Evolutionary conservation across 2,329 filamentous ascomycete species (phyloP).

Genomic region (Aspergillus amoenus): DNA sequence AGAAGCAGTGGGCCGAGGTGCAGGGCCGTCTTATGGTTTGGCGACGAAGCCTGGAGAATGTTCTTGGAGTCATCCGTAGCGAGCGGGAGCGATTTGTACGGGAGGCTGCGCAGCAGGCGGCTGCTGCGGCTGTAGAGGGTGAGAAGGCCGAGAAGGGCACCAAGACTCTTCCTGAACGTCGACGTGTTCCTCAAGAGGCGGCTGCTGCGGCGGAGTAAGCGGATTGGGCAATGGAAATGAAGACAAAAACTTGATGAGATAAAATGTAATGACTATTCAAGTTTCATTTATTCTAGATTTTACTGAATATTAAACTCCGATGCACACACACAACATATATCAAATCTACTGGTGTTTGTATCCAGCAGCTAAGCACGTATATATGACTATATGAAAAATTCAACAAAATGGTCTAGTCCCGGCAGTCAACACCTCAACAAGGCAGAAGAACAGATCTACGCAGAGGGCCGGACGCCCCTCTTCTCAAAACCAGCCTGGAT

Average conservation of each 20-base stretch:
- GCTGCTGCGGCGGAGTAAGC: constrained; percentile 7
- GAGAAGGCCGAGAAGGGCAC: constrained; percentile 33
- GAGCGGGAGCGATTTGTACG: constrained; percentile 78
- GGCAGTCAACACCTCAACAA: neutral
- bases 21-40: constrained; percentile 87
- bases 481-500: constrained; percentile 51
- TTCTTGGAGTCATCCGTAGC: constrained; percentile 73
- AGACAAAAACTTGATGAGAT: constrained; percentile 3
- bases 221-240: neutral
- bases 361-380: neutral
- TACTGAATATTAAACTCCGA: neutral
- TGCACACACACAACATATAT: neutral
- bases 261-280: constrained; percentile 12
- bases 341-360: neutral
- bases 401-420: neutral
- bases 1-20: constrained; percentile 97
- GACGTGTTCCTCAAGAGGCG: constrained; percentile 36
- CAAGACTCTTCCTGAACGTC: constrained; percentile 31
- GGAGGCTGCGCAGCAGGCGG: constrained; percentile 48
- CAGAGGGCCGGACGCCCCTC: constrained; percentile 36
- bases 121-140: constrained; percentile 42
- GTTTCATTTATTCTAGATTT: constrained; percentile 4
- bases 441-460: neutral
- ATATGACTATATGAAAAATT: neutral
- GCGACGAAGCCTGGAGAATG: constrained; percentile 76